Conservation (phyloP, 331 rosid genomes). For the Dryas integrifolia region DNA sequence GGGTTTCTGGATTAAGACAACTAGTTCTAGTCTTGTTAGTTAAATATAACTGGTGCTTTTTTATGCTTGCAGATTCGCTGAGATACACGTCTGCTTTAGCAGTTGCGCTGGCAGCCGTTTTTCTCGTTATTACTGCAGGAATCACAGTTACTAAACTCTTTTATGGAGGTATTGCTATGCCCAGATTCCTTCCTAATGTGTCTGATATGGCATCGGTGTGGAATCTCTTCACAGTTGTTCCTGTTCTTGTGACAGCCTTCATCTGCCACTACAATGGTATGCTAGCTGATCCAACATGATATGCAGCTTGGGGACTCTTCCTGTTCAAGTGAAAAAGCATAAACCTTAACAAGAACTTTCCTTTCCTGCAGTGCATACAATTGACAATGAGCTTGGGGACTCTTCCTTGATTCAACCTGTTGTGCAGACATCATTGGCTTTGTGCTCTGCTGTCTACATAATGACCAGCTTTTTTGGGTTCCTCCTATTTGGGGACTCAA, state of each 20-base stretch:
- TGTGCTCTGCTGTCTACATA: conserved; percentile 53
- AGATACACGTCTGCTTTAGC: conserved; percentile 59
- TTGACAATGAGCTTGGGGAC: conserved; percentile 55
- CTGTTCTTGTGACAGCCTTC: conserved; percentile 73
- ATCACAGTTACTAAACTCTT: conserved; percentile 47
- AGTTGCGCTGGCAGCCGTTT: conserved; percentile 59
- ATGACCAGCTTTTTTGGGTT: conserved; percentile 63
- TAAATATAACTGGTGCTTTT: neutral
- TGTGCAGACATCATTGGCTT: conserved; percentile 48
- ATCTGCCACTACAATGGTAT: conserved; percentile 73
- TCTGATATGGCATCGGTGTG: conserved; percentile 49
- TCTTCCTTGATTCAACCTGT: conserved; percentile 50
- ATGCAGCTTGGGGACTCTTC: neutral
- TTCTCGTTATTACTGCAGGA: conserved; percentile 67
- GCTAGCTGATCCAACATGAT: conserved; percentile 7
- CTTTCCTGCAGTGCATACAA: conserved; percentile 54
- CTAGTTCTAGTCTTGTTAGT: neutral
- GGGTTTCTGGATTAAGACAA: neutral
- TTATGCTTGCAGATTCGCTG: conserved; percentile 57
- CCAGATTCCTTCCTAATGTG: conserved; percentile 54
- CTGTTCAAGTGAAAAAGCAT: conserved; percentile 10
- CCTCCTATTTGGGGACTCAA: conserved; percentile 68
- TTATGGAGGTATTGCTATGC: conserved; percentile 47
- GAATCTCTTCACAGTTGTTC: conserved; percentile 67
- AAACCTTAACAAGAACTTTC: neutral